Evolutionary conservation across 73 alveolate species (phyloP), one percentile per base, ranked within the genome.

Genomic region (Breviolum minutum): DNA sequence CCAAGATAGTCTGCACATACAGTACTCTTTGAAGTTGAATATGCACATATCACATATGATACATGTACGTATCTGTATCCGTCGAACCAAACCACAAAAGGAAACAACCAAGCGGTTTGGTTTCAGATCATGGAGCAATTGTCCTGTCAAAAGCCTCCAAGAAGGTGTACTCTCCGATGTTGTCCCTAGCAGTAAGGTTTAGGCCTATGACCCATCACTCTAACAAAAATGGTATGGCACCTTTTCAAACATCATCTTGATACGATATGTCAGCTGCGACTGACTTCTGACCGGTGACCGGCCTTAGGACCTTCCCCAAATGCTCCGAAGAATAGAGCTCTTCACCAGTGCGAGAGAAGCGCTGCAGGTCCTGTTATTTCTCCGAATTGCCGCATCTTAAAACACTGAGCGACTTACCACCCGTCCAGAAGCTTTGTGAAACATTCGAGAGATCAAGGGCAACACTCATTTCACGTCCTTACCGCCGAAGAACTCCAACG

Each of bases 121-220:
- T 40, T 40, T 40, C 54, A 27, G 14, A 84, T 76, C 20, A 40
- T 32, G 11, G 9, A 48, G 54, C 26, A 0, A 61, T 63, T 11
- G 97, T 90, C 97, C 97, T 90, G 97, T 90, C 97, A 64, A 90
- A 90, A 30, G 97, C 97, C 90, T 92, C 98, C 82, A 92, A 68
- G 81, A 92, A 92, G 73, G 98, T 92, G 8, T 26, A 30, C 40
- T 92, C 98, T 5, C 98, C 98, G 68, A 92, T 92, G 90, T 92
- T 92, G 98, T 73, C 98, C 98, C 98, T 92, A 63, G 77, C 54
- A n/a, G 11, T 54, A 9, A 17, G 54, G 10, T 73, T 16, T 73
- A 66, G 16, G 27, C 54, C 54, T 40, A 40, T 40, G 54, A 40
- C 54, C 3, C 54, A 40, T 40, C 54, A 40, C 54, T 40, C 54